These are phyloP conservation scores for Pseudogymnoascus sp. DNA, from an alignment of 2,329 filamentous ascomycete species.

Conservation along the genomic window DNA sequence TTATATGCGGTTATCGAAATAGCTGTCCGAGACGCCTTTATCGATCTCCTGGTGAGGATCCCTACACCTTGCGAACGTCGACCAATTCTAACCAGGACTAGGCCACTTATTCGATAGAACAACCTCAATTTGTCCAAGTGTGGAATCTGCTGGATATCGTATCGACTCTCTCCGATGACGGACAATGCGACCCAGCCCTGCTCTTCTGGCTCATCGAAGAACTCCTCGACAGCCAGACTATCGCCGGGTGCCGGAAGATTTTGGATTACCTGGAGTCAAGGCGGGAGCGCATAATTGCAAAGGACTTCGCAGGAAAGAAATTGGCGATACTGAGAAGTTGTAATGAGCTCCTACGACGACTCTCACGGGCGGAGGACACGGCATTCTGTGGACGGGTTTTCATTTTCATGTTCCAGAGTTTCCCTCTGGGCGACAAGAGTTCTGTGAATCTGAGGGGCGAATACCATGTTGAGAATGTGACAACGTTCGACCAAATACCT, in stretches of 20 bases:
- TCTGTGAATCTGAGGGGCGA: constrained; percentile 95
- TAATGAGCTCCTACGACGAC: constrained; percentile 85
- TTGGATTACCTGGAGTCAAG: constrained; percentile 95
- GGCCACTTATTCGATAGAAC: constrained; percentile 70
- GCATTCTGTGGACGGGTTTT: constrained; percentile 97
- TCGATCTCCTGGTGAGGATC: constrained; percentile 63
- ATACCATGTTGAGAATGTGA: constrained; percentile 93
- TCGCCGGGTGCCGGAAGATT: constrained; percentile 80
- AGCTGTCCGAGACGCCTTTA: constrained; percentile 75
- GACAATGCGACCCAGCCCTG: constrained; percentile 70
- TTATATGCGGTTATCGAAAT: constrained; percentile 74
- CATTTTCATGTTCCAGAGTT: constrained; percentile 97
- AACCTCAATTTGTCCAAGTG: constrained; percentile 71
- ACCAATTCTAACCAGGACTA: constrained; percentile 39
- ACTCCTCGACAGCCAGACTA: constrained; percentile 90
- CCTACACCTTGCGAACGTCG: constrained; percentile 22
- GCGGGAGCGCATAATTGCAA: constrained; percentile 77
- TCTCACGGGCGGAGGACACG: constrained; percentile 94
- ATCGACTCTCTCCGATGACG: constrained; percentile 78
- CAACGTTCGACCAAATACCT: constrained; percentile 63
- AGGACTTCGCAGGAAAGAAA: constrained; percentile 75
- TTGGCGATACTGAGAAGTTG: constrained; percentile 87
- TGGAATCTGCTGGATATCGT: constrained; percentile 94
- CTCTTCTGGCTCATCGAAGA: constrained; percentile 91
- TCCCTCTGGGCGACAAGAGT: constrained; percentile 91